A percentile compares a stretch with the other conserved stretches of the same genome.
Evolutionary conservation across 352 stramenopile species (phyloP).

Genomic region (Globisporangium iwayamae): DNA sequence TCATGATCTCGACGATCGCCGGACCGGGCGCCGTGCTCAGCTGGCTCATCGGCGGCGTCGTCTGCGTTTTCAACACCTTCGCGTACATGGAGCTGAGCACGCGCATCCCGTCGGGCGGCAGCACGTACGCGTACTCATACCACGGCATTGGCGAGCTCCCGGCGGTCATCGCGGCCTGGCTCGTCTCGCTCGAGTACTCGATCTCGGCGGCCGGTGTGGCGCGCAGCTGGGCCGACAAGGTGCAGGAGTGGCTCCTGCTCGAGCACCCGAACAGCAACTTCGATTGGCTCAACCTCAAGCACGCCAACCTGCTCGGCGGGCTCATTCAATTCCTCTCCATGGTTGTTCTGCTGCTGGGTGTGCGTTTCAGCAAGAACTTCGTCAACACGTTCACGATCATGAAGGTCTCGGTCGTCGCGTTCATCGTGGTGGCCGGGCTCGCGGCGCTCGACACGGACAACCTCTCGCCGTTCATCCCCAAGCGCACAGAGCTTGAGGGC

Average conservation of each 20-base stretch:
- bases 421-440: conserved; percentile 91
- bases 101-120: conserved; percentile 84
- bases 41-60: conserved; percentile 77
- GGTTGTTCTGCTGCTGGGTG: conserved; percentile 66
- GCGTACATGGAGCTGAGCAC: conserved; percentile 91
- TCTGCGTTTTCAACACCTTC: conserved; percentile 76
- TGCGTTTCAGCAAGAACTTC: conserved; percentile 87
- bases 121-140: conserved; percentile 92
- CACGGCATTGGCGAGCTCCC: conserved; percentile 89
- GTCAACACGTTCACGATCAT: conserved; percentile 84
- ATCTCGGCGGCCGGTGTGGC: conserved; percentile 88
- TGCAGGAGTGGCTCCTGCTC: conserved; percentile 59
- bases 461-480: conserved; percentile 77
- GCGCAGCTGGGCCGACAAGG: conserved; percentile 90
- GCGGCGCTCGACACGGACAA: conserved; percentile 77
- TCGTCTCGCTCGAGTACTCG: conserved; percentile 91
- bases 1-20: conserved; percentile 70
- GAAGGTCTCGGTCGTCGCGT: conserved; percentile 81
- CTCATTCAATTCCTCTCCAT: conserved; percentile 70
- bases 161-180: conserved; percentile 83
- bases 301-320: conserved; percentile 54
- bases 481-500: not conserved
- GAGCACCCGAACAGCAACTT: conserved; percentile 40
- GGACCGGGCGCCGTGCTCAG: conserved; percentile 79
- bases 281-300: conserved; percentile 53